Evolutionary conservation across 257 asterid species (phyloP).

Genomic region (Marsdenia floribunda): DNA sequence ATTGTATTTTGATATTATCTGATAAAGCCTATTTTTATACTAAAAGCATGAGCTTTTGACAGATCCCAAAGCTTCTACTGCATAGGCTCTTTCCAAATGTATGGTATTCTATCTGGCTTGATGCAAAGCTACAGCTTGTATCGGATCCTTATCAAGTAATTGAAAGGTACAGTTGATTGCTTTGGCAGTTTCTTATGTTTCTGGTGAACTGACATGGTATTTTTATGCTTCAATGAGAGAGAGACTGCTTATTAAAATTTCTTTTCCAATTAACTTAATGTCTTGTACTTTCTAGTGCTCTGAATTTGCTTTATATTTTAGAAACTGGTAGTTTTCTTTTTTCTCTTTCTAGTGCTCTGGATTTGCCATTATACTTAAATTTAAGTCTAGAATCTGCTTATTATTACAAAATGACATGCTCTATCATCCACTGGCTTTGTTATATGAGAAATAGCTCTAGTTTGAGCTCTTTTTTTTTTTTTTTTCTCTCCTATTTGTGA

Average conservation of each 20-base stretch:
- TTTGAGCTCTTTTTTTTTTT: neutral
- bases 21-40: neutral
- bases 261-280: neutral
- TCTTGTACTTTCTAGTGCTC: neutral
- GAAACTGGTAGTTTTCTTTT: neutral
- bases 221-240: neutral
- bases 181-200: constrained; percentile 10
- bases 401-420: neutral
- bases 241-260: neutral
- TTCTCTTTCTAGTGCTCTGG: neutral
- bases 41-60: constrained; percentile 21
- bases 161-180: constrained; percentile 57
- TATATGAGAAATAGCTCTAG: neutral
- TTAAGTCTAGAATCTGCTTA: neutral
- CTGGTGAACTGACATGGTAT: neutral
- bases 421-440: neutral
- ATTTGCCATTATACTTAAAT: neutral
- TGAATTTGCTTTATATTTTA: neutral
- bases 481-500: neutral
- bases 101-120: constrained; percentile 91
- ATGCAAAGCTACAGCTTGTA: constrained; percentile 90
- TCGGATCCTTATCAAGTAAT: constrained; percentile 94
- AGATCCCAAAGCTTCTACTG: constrained; percentile 91
- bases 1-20: neutral
- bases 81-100: constrained; percentile 92